phyloP scores from a whole-genome alignment of 2,329 filamentous ascomycete species.

The Fusarium poae region DNA sequence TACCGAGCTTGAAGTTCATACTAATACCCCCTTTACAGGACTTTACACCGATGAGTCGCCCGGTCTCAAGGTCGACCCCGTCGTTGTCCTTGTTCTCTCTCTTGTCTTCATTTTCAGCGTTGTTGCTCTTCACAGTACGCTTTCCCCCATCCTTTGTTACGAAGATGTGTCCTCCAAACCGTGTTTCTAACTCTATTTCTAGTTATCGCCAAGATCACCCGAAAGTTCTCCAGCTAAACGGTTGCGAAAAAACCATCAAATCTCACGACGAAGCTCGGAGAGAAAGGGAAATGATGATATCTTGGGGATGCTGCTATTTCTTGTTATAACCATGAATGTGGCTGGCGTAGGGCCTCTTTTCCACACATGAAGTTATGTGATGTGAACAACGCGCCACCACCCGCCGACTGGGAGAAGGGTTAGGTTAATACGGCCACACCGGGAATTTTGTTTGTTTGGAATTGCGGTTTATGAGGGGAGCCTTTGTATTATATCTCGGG shows the following conservation, averaged over 20 bases:
- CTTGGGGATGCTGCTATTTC: constrained; percentile 35
- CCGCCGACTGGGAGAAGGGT: constrained; percentile 33
- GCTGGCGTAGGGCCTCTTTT: constrained; percentile 39
- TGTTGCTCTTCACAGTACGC: constrained; percentile 93
- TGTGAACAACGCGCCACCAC: constrained; percentile 42
- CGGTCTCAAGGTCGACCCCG: constrained; percentile 96
- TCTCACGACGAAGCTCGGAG: constrained; percentile 20
- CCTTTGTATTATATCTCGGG: constrained; percentile 52
- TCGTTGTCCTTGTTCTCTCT: constrained; percentile 95
- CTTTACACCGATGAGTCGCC: constrained; percentile 99
- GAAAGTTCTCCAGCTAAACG: constrained; percentile 79
- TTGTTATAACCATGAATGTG: constrained; percentile 28
- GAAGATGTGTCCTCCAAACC: neutral
- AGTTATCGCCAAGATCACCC: constrained; percentile 97
- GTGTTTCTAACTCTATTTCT: constrained; percentile 39
- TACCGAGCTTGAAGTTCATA: constrained; percentile 11
- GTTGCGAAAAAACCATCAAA: constrained; percentile 2
- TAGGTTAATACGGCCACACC: constrained; percentile 47
- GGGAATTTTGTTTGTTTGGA: constrained; percentile 48
- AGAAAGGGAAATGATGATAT: constrained; percentile 15
- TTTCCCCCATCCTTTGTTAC: constrained; percentile 36
- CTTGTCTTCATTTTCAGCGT: constrained; percentile 99
- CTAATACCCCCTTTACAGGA: constrained; percentile 64
- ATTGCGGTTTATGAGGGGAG: constrained; percentile 48
- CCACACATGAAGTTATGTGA: constrained; percentile 29